Evolutionary conservation across 768 basidiomycete genomes (phyloP).

Genomic region (Cystobasidium tubakii): DNA sequence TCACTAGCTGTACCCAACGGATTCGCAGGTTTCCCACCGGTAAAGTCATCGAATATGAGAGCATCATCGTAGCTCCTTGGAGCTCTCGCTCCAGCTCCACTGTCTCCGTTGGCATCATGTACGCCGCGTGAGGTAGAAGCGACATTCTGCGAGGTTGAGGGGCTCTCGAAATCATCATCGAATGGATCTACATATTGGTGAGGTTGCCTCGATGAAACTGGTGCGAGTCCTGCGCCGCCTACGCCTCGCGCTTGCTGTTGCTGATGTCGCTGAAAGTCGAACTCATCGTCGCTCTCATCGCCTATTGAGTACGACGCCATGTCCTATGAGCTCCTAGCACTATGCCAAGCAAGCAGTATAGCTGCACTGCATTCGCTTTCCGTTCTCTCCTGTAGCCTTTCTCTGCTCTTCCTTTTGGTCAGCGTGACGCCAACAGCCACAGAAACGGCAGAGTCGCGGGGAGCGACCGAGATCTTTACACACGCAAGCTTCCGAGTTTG

Average conservation of each 20-base stretch:
- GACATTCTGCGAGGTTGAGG: background rate
- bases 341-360: background rate
- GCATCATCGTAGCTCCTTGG: slow-evolving; percentile 15
- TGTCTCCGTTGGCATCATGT: background rate
- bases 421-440: background rate
- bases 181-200: slow-evolving; percentile 34
- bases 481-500: background rate
- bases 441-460: background rate
- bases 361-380: background rate
- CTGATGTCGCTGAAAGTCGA: slow-evolving; percentile 21
- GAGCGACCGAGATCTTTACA: too few species aligned
- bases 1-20: slow-evolving; percentile 32
- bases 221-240: background rate
- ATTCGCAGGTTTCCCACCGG: slow-evolving; percentile 32
- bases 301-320: slow-evolving; percentile 34
- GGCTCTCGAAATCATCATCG: background rate
- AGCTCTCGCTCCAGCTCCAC: slow-evolving; percentile 4
- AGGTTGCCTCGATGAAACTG: background rate
- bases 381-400: background rate
- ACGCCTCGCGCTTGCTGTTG: slow-evolving; percentile 18
- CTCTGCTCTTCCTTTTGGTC: background rate
- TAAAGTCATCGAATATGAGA: slow-evolving; percentile 30
- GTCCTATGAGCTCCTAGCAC: background rate
- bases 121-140: background rate
- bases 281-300: slow-evolving; percentile 34